These are phyloP conservation scores for Apiospora pterosperma DNA, from an alignment of 2,329 filamentous ascomycete genomes.

Conservation along the genomic window DNA sequence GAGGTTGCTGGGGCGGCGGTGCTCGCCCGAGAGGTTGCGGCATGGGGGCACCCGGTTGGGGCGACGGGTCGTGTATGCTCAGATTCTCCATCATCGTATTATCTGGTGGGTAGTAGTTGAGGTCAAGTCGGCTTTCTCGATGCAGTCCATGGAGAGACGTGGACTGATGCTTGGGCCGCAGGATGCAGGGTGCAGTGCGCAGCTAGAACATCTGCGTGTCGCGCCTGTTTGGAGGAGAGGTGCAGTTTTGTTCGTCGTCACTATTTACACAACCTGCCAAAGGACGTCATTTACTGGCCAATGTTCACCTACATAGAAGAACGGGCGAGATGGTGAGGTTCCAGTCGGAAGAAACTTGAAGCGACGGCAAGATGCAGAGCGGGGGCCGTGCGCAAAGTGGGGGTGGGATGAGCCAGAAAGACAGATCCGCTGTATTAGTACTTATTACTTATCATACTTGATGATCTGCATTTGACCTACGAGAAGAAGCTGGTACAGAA, in stretches of 20 bases:
- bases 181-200: neutral
- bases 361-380: conserved; percentile 3
- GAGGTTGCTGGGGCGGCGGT: conserved; percentile 42
- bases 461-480: too few species aligned
- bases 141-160: conserved; percentile 11
- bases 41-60: conserved; percentile 31
- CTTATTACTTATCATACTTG: too few species aligned
- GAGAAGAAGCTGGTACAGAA: too few species aligned
- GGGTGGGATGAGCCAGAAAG: neutral
- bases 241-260: neutral
- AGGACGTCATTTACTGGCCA: neutral
- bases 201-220: neutral
- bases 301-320: neutral
- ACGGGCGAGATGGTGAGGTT: neutral
- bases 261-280: neutral
- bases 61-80: conserved; percentile 46
- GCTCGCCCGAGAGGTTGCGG: conserved; percentile 20
- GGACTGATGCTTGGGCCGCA: neutral
- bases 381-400: neutral
- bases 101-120: conserved; percentile 13
- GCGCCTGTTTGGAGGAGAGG: neutral
- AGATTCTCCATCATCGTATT: conserved; percentile 51
- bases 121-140: conserved; percentile 6
- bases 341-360: conserved; percentile 13
- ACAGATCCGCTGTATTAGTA: too few species aligned